Evolutionary conservation across 176 grass and related monocot species (phyloP), one percentile per base, ranked within the genome.

Genomic region (Ensete glaucum): DNA sequence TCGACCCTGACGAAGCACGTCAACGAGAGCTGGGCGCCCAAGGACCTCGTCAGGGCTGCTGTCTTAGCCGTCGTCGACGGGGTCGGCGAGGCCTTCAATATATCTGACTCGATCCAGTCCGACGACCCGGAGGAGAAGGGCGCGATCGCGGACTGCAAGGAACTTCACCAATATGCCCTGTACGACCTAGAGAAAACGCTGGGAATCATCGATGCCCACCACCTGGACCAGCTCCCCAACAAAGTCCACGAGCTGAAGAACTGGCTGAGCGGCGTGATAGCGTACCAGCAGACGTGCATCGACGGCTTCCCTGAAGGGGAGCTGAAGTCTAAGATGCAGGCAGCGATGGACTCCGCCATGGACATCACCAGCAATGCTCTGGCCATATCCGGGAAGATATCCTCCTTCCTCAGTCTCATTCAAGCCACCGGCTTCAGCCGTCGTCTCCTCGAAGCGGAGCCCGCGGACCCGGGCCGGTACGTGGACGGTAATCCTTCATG

Each of bases 111-210:
- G 49, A 82, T 92, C 73, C 67, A 85, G 76, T 82, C 79, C 73
- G 69, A 79, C 72, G 93, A 92, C n/a, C 79, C 83, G 11, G 75
- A 50, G 17, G 83, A 88, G 53, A 88, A 88, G 81, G 85, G 26
- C 48, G 87, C 87, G 22, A 56, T 92, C 1, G 65, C 81, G n/a
- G 87, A 92, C 78, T 96, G 93, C 81, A 81, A 81, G 83, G 89
- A 90, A 76, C 52, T 92, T 26, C 88, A 74, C 59, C 52, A 17
- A 1, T 68, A 76, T 77, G 76, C 84, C 79, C 82, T 79, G 81
- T 79, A 79, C 12, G 87, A 96, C 65, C 81, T 96, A 8, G 76
- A 64, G 54, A 66, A 69, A 64, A 88, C 93, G 24, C 53, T 92
- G 54, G 5, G 29, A 1, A 77, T 63, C 58, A 84, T 92, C 54